phyloP scores from a whole-genome alignment of 495 filamentous ascomycete species.

The Aspergillus ellipticus region DNA sequence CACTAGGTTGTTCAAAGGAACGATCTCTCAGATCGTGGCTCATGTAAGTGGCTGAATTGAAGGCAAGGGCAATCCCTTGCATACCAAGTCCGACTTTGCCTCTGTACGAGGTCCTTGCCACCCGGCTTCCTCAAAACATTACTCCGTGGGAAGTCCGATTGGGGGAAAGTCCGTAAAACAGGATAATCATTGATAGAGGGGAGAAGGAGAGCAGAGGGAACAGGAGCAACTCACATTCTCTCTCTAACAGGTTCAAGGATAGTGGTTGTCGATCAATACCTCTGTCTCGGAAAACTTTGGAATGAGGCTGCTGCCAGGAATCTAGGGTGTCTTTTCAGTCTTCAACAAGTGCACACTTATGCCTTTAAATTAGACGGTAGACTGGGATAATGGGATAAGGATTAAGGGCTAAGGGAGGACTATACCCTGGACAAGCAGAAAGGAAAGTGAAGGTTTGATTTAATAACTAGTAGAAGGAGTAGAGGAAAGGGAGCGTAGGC shows the following conservation, averaged over 20 bases:
- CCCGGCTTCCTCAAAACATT: background rate
- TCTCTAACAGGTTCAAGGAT: background rate
- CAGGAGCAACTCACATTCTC: constrained; percentile 4
- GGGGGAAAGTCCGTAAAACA: background rate
- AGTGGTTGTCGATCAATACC: constrained; percentile 7
- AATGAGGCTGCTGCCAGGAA: constrained; percentile 1
- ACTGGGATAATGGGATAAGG: no score
- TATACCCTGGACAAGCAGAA: background rate
- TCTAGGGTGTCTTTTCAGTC: constrained; percentile 1
- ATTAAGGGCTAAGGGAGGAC: background rate
- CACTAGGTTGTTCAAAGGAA: background rate
- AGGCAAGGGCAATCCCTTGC: constrained; percentile 20
- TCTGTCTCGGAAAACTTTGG: background rate
- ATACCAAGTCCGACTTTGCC: background rate
- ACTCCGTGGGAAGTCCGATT: background rate
- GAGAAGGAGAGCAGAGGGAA: background rate
- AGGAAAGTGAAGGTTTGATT: background rate
- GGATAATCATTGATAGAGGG: background rate
- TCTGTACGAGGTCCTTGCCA: constrained; percentile 4
- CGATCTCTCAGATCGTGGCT: constrained; percentile 1
- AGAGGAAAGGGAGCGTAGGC: background rate
- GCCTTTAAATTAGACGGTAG: background rate
- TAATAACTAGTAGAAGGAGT: constrained; percentile 1
- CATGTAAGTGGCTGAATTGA: constrained; percentile 11
- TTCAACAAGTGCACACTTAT: background rate